Evolutionary conservation across 2,329 filamentous ascomycete species (phyloP), one percentile per base, ranked within the genome.

Genomic region (Diaporthe caulivora): DNA sequence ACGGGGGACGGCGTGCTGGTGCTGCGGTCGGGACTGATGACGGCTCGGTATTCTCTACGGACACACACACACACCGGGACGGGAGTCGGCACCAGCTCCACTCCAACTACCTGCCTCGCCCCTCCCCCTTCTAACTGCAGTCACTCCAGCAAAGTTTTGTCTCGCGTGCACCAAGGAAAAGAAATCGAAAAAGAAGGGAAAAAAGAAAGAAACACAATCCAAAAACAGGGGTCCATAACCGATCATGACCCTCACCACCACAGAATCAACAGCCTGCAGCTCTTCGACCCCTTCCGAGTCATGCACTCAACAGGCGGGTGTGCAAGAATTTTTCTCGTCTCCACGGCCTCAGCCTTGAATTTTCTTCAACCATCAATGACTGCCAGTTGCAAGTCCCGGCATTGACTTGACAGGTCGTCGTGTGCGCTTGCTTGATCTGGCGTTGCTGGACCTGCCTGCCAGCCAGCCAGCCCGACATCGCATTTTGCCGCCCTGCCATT

Each of bases 31-130:
- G 60, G 18, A 65, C 29, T 37, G 62, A 65, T 65, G 62, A 65
- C 62, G 62, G 62, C 62, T 65, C 62, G 60, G 60, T 34, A 34
- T 65, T 65, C 62, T 65, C 21, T n/a, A 51, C 29, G 13, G 24
- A 21, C 18, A 49, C 60, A 29, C 42, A 67, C 21, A 31, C 60
- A 65, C 62, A 62, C 44, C 26, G 1, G n/a, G 18, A 40, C 62
- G 62, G 62, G 44, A 65, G 44, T 65, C 62, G 62, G 62, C 62
- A 65, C 62, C 62, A 6, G 60, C 9, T 21, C 44, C 44, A 37
- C 42, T 57, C 13, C 15, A 5, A 34, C 34, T 34, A n/a, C n/a
- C n/a, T n/a, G n/a, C n/a, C n/a, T n/a, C n/a, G n/a, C n/a, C 24
- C 24, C 51, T 51, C 37, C 24, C 60, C 40, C n/a, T n/a, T n/a